Conservation (phyloP, 345 rosid genomes). For the Schrenkiella parvula region DNA sequence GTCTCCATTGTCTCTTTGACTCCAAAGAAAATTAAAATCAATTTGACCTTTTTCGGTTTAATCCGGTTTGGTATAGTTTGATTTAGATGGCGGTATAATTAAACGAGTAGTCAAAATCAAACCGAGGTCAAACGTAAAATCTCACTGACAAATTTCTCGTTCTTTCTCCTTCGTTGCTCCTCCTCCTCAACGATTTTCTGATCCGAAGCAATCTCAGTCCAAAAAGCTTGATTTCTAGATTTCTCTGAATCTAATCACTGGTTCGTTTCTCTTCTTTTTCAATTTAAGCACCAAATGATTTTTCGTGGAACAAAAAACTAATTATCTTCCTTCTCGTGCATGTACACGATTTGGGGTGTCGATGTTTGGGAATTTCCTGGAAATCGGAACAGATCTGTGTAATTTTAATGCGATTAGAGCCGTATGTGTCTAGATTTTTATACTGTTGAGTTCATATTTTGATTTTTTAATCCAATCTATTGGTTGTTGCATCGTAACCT, state of each 20-base stretch:
- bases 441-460: not conserved
- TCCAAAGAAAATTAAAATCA: slow-evolving; percentile 11
- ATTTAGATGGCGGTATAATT: not conserved
- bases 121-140: slow-evolving; percentile 19
- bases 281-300: not conserved
- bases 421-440: not conserved
- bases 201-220: slow-evolving; percentile 9
- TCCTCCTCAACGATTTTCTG: not conserved
- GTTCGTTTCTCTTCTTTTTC: slow-evolving; percentile 16
- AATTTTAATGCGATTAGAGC: not conserved
- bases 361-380: not conserved
- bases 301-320: not conserved
- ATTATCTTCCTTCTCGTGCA: not conserved
- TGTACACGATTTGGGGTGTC: slow-evolving; percentile 1
- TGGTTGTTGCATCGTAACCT: not conserved
- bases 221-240: not conserved
- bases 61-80: not conserved
- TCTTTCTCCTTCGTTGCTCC: not conserved
- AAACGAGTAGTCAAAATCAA: not conserved
- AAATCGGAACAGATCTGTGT: slow-evolving; percentile 17
- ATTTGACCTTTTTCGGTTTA: not conserved
- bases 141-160: slow-evolving; percentile 17
- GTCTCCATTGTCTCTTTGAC: slow-evolving; percentile 22
- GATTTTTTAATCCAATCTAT: not conserved
- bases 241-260: not conserved